Percentiles rank a stretch among this genome's conserved stretches.
Evolutionary conservation across 2,329 filamentous ascomycete genomes (phyloP).

Genomic region (Huntiella bhutanensis): DNA sequence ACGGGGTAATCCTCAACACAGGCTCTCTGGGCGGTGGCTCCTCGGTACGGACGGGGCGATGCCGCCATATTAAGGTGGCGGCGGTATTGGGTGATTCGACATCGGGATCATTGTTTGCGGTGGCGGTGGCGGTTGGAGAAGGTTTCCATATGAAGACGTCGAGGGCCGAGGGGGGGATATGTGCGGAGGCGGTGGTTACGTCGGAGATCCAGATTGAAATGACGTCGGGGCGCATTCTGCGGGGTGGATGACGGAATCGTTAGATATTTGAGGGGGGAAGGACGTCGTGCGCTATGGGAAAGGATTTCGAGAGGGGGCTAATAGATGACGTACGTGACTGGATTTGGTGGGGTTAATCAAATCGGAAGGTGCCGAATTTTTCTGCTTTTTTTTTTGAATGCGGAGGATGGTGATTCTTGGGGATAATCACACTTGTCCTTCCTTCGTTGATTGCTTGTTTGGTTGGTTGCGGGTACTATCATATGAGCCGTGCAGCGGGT

Average conservation of each 20-base stretch:
- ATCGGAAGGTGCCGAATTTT: no score
- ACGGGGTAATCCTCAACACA: constrained; percentile 2
- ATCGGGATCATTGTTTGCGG: not conserved
- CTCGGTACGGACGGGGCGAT: constrained; percentile 5
- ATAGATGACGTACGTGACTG: not conserved
- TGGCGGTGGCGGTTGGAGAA: constrained; percentile 3
- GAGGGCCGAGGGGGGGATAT: constrained; percentile 4
- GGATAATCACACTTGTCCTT: no score
- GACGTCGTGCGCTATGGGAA: not conserved
- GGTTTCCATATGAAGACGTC: constrained; percentile 9
- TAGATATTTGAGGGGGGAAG: not conserved
- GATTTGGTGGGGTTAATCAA: no score
- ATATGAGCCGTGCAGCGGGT: no score
- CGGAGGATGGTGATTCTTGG: no score
- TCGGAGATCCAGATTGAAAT: constrained; percentile 9
- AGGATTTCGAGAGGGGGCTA: not conserved
- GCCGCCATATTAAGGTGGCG: constrained; percentile 5
- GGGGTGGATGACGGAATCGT: not conserved
- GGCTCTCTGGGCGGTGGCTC: not conserved
- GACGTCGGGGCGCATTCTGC: constrained; percentile 9
- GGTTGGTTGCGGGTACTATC: no score
- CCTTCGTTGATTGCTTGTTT: no score
- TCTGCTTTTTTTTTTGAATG: no score
- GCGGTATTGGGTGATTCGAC: no score
- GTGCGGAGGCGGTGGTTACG: constrained; percentile 7